These are phyloP conservation scores for Starmerella bombicola DNA, from an alignment of 805 yeast genomes.

Conservation along the genomic window DNA sequence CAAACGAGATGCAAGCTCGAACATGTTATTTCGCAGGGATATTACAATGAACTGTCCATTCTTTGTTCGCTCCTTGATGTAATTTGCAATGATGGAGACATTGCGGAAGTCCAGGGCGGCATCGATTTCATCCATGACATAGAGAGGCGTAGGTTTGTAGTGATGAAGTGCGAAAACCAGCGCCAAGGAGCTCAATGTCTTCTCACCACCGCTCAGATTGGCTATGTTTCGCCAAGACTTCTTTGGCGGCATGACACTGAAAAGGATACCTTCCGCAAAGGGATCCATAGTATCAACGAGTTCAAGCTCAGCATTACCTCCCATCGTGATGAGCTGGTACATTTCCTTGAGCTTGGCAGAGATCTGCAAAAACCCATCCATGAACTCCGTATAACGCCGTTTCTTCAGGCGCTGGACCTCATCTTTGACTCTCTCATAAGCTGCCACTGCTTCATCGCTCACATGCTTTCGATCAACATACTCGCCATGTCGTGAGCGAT, in stretches of 20 bases:
- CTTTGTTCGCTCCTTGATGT: slow-evolving; percentile 87
- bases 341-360: slow-evolving; percentile 83
- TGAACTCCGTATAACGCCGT: slow-evolving; percentile 72
- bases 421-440: slow-evolving; percentile 52
- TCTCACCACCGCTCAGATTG: slow-evolving; percentile 94
- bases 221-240: slow-evolving; percentile 95
- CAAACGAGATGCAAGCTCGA: slow-evolving; percentile 84
- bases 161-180: slow-evolving; percentile 91
- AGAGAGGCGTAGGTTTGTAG: slow-evolving; percentile 91
- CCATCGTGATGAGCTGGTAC: slow-evolving; percentile 98
- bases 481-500: slow-evolving; percentile 53
- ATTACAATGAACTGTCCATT: slow-evolving; percentile 95
- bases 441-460: slow-evolving; percentile 51
- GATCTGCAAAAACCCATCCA: slow-evolving; percentile 80
- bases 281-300: slow-evolving; percentile 93
- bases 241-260: slow-evolving; percentile 98
- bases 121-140: slow-evolving; percentile 98
- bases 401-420: slow-evolving; percentile 58
- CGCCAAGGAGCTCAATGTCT: slow-evolving; percentile 87
- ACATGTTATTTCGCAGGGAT: slow-evolving; percentile 92
- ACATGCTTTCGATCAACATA: slow-evolving; percentile 51
- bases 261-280: slow-evolving; percentile 91
- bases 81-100: slow-evolving; percentile 94
- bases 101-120: slow-evolving; percentile 96
- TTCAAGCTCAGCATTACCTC: slow-evolving; percentile 96